Evolutionary conservation across 495 filamentous ascomycete genomes (phyloP), one percentile per base, ranked within the genome.

Genomic region (Hypoxylon fragiforme): DNA sequence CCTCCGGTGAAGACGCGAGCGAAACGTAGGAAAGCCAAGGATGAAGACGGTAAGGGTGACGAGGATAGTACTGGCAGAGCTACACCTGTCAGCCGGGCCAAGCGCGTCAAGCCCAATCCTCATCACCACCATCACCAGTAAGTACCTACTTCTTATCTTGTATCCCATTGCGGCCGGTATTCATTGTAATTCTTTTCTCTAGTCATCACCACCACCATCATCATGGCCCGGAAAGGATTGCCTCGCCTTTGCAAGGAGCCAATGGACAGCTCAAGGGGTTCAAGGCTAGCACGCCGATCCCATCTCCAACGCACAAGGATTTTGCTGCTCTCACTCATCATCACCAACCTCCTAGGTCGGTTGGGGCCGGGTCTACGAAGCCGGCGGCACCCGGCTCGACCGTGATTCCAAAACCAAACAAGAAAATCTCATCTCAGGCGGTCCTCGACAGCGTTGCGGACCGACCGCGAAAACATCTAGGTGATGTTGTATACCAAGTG

Each of bases 381-480:
- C 60, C 68, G 44, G 61, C 66, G 13, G 57, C 70, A 7, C 66
- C 76, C 1, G 70, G 67, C n/a, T 69, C 73, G 9, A 65, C 69
- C 15, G 61, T 73, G 1, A 62, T 74, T 2, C 83, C 82, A 6
- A 83, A 88, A 53, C 82, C 81, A 37, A 83, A 80, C 35, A 80
- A 75, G 3, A 78, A 76, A 12, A 80, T 91, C 42, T 82, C 80
- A 9, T 84, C 85, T 2, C 77, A 89, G 55, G 77, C 79, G 0
- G 77, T 95, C 1, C 62, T 95, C 19, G 80, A 90, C 3, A 84
- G 78, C 26, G 82, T 92, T 8, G 78, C 84, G 1, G 70, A 87
- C 43, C 78, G 83, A 7, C 86, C 88, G 3, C 87, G 91, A 2
- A 77, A 79, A n/a, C 91, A 97, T 60, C 81, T 97, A 8, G 91